phyloP scores from a whole-genome alignment of 768 basidiomycete genomes.

The Agrocybe pediades region DNA sequence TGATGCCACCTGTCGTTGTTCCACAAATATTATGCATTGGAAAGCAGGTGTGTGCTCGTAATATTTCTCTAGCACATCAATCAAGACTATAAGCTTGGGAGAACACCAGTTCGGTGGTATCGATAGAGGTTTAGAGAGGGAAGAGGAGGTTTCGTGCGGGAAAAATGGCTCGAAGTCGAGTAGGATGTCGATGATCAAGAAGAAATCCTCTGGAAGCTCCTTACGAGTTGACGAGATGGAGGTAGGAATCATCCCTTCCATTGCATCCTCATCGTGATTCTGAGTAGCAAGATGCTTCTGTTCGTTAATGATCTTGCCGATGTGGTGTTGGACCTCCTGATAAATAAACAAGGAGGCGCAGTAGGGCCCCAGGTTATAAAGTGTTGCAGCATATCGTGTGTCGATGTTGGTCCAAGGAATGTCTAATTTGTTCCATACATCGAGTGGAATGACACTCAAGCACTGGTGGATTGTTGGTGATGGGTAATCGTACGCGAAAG shows the following conservation, averaged over 20 bases:
- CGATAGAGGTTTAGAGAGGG: constrained; percentile 36
- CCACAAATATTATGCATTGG: constrained; percentile 86
- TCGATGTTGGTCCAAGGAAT: constrained; percentile 64
- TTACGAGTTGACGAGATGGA: constrained; percentile 15
- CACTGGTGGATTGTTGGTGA: constrained; percentile 42
- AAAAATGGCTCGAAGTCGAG: constrained; percentile 52
- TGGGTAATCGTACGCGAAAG: constrained; percentile 55
- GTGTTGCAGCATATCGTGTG: constrained; percentile 61
- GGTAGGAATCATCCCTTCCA: constrained; percentile 15
- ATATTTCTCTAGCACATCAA: constrained; percentile 59
- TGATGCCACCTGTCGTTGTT: constrained; percentile 79
- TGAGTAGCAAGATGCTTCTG: constrained; percentile 15
- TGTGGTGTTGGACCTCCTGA: constrained; percentile 54
- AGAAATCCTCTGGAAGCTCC: constrained; percentile 37
- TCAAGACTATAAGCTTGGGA: constrained; percentile 68
- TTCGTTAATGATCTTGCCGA: constrained; percentile 38
- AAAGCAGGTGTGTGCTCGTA: constrained; percentile 48
- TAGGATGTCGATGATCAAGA: constrained; percentile 37
- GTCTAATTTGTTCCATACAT: constrained; percentile 53
- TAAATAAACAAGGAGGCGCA: constrained; percentile 74
- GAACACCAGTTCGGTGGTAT: constrained; percentile 67
- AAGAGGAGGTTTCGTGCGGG: constrained; percentile 26
- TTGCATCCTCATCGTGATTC: constrained; percentile 12
- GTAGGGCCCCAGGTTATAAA: constrained; percentile 69
- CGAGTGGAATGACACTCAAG: constrained; percentile 34